phyloP scores from a whole-genome alignment of 1,284 basidiomycete species.

The Sporisorium iseilematis-ciliati region DNA sequence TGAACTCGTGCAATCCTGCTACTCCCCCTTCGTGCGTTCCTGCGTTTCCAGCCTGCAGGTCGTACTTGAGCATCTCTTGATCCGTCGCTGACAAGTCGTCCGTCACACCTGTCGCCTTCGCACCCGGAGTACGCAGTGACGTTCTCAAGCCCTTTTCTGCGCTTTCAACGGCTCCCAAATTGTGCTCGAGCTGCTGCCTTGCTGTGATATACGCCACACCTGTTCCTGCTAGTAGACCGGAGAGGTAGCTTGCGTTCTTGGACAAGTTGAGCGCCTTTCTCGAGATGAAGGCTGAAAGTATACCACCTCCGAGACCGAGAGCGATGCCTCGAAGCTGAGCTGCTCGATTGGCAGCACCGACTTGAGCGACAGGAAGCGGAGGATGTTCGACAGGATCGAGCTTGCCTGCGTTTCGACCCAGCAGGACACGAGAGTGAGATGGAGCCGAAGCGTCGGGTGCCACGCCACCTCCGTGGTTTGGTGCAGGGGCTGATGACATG shows the following conservation, averaged over 20 bases:
- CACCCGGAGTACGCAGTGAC: slow-evolving; percentile 1
- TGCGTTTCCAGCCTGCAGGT: slow-evolving; percentile 26
- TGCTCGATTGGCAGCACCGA: slow-evolving; percentile 41
- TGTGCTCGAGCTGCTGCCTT: slow-evolving; percentile 40
- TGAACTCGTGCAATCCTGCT: slow-evolving; percentile 36
- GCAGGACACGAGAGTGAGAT: slow-evolving; percentile 9
- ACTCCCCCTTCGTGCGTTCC: slow-evolving; percentile 37
- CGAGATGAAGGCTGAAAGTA: slow-evolving; percentile 47
- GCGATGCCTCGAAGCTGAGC: slow-evolving; percentile 44
- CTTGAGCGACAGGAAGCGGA: slow-evolving; percentile 35
- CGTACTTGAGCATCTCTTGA: slow-evolving; percentile 48
- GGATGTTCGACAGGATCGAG: slow-evolving; percentile 39
- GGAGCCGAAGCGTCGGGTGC: slow-evolving; percentile 10
- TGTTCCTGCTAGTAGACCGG: slow-evolving; percentile 43
- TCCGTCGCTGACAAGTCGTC: slow-evolving; percentile 27
- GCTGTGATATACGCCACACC: slow-evolving; percentile 54
- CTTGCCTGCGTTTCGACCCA: slow-evolving; percentile 43
- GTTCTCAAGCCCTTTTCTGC: slow-evolving; percentile 29
- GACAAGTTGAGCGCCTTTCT: slow-evolving; percentile 33
- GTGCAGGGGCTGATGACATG: slow-evolving; percentile 10
- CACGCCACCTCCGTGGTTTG: slow-evolving; percentile 40
- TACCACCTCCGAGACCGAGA: slow-evolving; percentile 42
- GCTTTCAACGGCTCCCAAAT: slow-evolving; percentile 35
- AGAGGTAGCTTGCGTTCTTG: slow-evolving; percentile 45
- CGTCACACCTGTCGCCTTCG: background rate